Base-by-base conservation (phyloP, 345 rosid species). In the Eucalyptus viminalis region DNA sequence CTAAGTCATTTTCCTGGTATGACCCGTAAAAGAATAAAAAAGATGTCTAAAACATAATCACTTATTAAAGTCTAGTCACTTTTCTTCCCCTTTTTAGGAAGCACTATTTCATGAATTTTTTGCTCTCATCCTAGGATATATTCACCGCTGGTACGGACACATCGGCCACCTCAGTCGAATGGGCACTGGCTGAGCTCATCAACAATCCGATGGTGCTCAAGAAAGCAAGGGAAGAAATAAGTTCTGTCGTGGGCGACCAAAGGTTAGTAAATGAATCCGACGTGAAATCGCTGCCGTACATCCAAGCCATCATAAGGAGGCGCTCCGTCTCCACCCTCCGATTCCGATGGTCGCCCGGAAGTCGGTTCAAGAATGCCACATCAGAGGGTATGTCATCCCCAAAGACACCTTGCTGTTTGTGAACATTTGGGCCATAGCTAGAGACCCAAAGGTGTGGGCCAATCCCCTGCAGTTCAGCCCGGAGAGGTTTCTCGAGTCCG, bases 141-240 rank as follows among this genome's bases (percentile, higher is more conserved):
- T 88, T 94, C 31, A 92, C 94, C 5, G 96, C 94, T 11, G 94
- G 89, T 0, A 94, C 95, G 4, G 96, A 94, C 27, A 93, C 96
- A 51, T 90, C 94, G 7, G 92, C 95, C 4, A 86, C 67, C 22
- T 72, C 92, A 16, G 5, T 91, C 2, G 96, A 93, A 56, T 94
- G 95, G 95, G 89, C 95, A 53, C 21, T 93, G 27, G 92, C 93
- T 7, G 95, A 93, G 88, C 91, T 94, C 10, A 92, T 93, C 17
- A 94, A 92, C 90, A 37, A 94, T 24, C 95, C 93, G 24, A 16
- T 7, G 11, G 86, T 91, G 24, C 92, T 94, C 6, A 31, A 56
- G 19, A 93, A 90, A 80, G 95, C 95, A 4, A 89, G 90, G 69
- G 47, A 92, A 15, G 95, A 94, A 91, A 90, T 93, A 19, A 90